Percentiles rank a stretch among this genome's conserved stretches.
phyloP scores from a whole-genome alignment of 768 basidiomycete species.

The Boletus vermiculosoides region DNA sequence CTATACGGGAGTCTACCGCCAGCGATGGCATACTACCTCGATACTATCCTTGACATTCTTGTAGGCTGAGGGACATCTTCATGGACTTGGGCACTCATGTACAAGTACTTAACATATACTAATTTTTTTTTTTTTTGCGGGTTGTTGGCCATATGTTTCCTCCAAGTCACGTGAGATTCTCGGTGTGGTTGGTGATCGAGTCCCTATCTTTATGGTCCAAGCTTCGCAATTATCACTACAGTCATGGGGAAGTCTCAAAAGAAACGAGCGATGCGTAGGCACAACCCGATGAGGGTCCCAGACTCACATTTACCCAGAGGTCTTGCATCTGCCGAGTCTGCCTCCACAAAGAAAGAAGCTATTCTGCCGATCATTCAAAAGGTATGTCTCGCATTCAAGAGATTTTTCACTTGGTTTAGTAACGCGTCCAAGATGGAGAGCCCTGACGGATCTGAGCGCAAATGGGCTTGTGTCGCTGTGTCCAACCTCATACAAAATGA shows the following conservation, averaged over 20 bases:
- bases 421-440: conserved; percentile 60
- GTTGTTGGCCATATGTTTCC: background rate
- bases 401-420: background rate
- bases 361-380: conserved; percentile 90
- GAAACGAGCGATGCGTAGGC: conserved; percentile 77
- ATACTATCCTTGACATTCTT: conserved; percentile 28
- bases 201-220: background rate
- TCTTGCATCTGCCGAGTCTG: conserved; percentile 66
- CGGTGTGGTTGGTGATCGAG: background rate
- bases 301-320: conserved; percentile 89
- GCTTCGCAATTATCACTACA: background rate
- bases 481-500: conserved; percentile 95
- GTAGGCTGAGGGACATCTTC: background rate
- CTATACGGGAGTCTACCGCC: conserved; percentile 1
- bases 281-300: conserved; percentile 92
- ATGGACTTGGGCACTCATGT: conserved; percentile 14
- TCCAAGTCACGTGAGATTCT: conserved; percentile 12
- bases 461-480: conserved; percentile 97
- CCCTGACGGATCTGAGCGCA: conserved; percentile 74
- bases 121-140: conserved; percentile 15
- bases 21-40: conserved; percentile 26
- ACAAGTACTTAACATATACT: conserved; percentile 30
- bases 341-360: conserved; percentile 72
- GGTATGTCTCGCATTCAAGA: conserved; percentile 40
- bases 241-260: conserved; percentile 93